Evolutionary conservation across 768 basidiomycete species (phyloP).

Genomic region (Lentinula sp.): DNA sequence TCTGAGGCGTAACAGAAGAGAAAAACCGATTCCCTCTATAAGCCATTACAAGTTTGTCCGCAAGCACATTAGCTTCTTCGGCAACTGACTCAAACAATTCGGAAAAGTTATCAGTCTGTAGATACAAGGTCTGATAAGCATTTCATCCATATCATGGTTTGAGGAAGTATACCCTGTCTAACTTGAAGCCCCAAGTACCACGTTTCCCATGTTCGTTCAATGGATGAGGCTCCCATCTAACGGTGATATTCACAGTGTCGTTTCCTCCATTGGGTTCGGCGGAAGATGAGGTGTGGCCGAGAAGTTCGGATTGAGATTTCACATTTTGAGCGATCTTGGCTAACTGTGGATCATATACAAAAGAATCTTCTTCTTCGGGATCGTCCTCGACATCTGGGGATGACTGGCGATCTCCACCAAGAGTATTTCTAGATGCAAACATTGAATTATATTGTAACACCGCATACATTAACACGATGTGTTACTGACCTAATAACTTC

Average conservation of each 20-base stretch:
- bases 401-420: constrained; percentile 34
- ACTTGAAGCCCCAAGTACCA: constrained; percentile 44
- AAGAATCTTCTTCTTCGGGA: constrained; percentile 35
- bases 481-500: constrained; percentile 52
- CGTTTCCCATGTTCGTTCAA: constrained; percentile 32
- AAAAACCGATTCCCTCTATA: constrained; percentile 61
- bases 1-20: constrained; percentile 61
- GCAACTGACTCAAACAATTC: constrained; percentile 61
- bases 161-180: constrained; percentile 46
- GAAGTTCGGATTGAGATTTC: constrained; percentile 15
- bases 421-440: constrained; percentile 27
- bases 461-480: neutral
- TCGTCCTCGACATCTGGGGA: constrained; percentile 42
- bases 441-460: too few relatives aligned
- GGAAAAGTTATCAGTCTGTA: constrained; percentile 60
- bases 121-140: neutral
- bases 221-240: constrained; percentile 68
- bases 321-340: constrained; percentile 40
- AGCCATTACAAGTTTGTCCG: constrained; percentile 51
- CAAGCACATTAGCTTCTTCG: constrained; percentile 48
- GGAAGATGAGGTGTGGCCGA: constrained; percentile 3
- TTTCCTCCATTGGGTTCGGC: constrained; percentile 15
- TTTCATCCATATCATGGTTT: neutral
- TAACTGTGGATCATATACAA: constrained; percentile 60
- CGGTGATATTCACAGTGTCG: constrained; percentile 43